Conservation (phyloP, 2,329 filamentous ascomycete species). For the Akanthomyces muscarius region DNA sequence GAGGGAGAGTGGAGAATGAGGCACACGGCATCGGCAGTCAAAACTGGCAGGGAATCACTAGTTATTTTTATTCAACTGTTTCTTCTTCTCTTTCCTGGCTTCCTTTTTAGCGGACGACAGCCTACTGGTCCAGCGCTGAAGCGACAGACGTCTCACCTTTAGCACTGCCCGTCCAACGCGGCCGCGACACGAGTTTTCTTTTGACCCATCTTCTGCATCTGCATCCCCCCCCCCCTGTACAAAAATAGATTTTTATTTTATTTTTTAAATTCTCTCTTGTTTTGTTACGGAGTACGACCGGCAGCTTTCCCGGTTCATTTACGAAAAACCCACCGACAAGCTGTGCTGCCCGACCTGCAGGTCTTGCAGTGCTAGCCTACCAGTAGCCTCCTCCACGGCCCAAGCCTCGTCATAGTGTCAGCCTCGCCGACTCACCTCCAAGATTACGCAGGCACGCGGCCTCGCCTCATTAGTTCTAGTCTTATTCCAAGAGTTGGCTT, state of each 20-base stretch:
- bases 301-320: no score
- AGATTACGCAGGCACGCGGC: conserved; percentile 5
- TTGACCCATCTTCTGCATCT: not conserved
- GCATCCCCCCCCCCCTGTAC: no score
- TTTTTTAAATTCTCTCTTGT: no score
- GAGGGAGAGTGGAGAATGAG: not conserved
- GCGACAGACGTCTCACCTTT: conserved; percentile 1
- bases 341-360: no score
- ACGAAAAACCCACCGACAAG: no score
- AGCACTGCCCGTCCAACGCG: not conserved
- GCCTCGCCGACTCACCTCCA: not conserved
- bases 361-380: no score
- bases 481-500: not conserved
- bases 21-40: conserved; percentile 1
- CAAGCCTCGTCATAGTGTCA: not conserved
- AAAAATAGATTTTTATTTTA: no score
- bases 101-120: not conserved
- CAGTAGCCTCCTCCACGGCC: not conserved
- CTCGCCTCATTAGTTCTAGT: not conserved
- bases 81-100: not conserved
- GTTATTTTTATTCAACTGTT: not conserved
- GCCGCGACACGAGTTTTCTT: not conserved
- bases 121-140: not conserved
- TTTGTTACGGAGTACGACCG: no score
- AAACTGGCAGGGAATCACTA: not conserved